Percentiles rank a stretch among this genome's conserved stretches.
These are phyloP conservation scores for Pythium brachiatum DNA, from an alignment of 352 stramenopile species.

Conservation along the genomic window DNA sequence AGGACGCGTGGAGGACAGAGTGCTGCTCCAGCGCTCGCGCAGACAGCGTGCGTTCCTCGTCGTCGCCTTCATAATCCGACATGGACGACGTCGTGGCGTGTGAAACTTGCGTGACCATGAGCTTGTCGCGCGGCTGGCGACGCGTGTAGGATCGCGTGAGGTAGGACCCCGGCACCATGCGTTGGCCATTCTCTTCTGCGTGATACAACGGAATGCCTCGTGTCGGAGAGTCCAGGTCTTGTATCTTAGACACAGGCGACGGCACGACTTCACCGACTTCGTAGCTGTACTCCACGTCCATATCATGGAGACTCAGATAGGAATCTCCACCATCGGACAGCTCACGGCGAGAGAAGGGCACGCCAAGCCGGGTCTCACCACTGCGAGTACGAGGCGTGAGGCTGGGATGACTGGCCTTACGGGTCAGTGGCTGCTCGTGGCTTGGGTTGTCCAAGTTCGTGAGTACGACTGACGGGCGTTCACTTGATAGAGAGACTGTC, in stretches of 20 bases:
- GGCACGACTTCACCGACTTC: background rate
- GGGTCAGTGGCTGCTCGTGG: background rate
- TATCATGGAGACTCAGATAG: background rate
- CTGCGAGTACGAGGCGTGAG: background rate
- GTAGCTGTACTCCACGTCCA: background rate
- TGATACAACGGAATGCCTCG: background rate
- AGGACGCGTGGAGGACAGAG: background rate
- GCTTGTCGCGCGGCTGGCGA: background rate
- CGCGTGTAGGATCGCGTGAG: background rate
- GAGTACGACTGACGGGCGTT: background rate
- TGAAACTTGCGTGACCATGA: background rate
- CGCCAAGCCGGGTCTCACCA: background rate
- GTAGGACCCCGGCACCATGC: background rate
- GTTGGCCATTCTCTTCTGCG: background rate
- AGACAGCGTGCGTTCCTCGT: background rate
- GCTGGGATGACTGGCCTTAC: background rate
- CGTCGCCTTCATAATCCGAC: background rate
- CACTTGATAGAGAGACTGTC: background rate
- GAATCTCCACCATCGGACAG: background rate
- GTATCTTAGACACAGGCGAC: background rate
- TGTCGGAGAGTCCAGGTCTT: background rate
- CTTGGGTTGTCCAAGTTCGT: background rate
- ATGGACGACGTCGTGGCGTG: background rate
- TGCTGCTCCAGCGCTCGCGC: background rate
- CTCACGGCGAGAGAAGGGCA: background rate